Conservation (phyloP, 2,329 filamentous ascomycete genomes). For the Claviceps africana region DNA sequence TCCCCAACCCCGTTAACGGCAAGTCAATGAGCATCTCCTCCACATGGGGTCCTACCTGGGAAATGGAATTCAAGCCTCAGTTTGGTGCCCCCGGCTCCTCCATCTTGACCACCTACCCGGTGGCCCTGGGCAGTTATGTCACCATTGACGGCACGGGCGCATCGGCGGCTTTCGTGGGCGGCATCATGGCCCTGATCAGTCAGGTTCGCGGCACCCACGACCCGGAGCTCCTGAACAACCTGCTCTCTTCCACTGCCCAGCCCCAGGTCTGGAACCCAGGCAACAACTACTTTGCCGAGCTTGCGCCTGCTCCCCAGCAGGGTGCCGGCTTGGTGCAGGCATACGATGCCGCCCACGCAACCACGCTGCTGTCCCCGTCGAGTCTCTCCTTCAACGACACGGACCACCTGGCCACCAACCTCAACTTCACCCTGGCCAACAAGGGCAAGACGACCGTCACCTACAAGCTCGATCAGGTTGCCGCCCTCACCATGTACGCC, state of each 20-base stretch:
- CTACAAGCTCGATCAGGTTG: slow-evolving; percentile 35
- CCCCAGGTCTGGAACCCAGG: slow-evolving; percentile 34
- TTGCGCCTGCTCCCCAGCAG: slow-evolving; percentile 46
- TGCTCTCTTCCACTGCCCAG: slow-evolving; percentile 35
- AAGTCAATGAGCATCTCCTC: slow-evolving; percentile 38
- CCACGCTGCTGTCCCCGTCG: slow-evolving; percentile 35
- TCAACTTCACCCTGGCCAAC: slow-evolving; percentile 43
- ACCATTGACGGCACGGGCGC: slow-evolving; percentile 45
- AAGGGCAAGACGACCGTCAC: slow-evolving; percentile 32
- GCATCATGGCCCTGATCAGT: slow-evolving; percentile 37
- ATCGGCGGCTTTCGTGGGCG: slow-evolving; percentile 41
- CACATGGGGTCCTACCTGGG: slow-evolving; percentile 47
- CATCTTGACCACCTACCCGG: slow-evolving; percentile 43
- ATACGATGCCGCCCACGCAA: slow-evolving; percentile 41
- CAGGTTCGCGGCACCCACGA: slow-evolving; percentile 34
- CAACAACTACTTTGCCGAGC: slow-evolving; percentile 17
- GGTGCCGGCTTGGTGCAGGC: slow-evolving; percentile 46
- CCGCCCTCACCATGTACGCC: slow-evolving; percentile 40
- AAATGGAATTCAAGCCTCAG: slow-evolving; percentile 41
- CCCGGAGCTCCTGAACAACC: slow-evolving; percentile 32
- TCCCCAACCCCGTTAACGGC: slow-evolving; percentile 20
- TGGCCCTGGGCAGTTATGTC: slow-evolving; percentile 30
- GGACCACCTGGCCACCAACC: slow-evolving; percentile 33
- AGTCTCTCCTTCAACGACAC: slow-evolving; percentile 51
- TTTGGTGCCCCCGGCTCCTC: slow-evolving; percentile 40